These are phyloP conservation scores for Gnomoniopsis sp. DNA, from an alignment of 2,329 filamentous ascomycete genomes.

Conservation along the genomic window DNA sequence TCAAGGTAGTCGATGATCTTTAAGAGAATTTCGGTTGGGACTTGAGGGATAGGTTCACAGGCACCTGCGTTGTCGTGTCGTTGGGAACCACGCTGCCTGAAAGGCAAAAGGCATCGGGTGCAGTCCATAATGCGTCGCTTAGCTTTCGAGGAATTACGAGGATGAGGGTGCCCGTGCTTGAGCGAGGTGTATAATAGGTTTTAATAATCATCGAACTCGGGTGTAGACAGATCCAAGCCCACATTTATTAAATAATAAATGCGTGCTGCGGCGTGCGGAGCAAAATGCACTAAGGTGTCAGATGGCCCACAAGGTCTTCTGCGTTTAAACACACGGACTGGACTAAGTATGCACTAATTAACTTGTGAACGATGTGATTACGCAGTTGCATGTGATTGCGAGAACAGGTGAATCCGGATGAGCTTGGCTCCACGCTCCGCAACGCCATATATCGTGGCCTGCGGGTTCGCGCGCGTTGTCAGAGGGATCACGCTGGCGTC, in stretches of 20 bases:
- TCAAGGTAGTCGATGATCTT: not conserved
- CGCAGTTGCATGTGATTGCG: not conserved
- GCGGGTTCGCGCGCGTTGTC: not conserved
- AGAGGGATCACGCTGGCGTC: conserved; percentile 6
- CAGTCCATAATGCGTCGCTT: not conserved
- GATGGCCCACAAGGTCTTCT: not conserved
- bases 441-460: conserved; percentile 1
- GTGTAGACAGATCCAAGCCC: not conserved
- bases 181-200: not conserved
- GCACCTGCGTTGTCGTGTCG: not conserved
- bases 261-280: not conserved
- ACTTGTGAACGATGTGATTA: too few species aligned
- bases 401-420: not conserved
- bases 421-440: not conserved
- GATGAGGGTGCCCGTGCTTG: not conserved
- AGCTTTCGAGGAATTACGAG: not conserved
- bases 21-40: not conserved
- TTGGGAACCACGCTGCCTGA: not conserved
- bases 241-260: not conserved
- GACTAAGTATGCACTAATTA: not conserved
- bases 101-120: not conserved
- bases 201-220: not conserved
- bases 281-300: not conserved
- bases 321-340: not conserved
- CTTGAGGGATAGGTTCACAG: not conserved